Evolutionary conservation across 1,284 basidiomycete genomes (phyloP), one percentile per base, ranked within the genome.

Genomic region (Boletellus deceptivus): DNA sequence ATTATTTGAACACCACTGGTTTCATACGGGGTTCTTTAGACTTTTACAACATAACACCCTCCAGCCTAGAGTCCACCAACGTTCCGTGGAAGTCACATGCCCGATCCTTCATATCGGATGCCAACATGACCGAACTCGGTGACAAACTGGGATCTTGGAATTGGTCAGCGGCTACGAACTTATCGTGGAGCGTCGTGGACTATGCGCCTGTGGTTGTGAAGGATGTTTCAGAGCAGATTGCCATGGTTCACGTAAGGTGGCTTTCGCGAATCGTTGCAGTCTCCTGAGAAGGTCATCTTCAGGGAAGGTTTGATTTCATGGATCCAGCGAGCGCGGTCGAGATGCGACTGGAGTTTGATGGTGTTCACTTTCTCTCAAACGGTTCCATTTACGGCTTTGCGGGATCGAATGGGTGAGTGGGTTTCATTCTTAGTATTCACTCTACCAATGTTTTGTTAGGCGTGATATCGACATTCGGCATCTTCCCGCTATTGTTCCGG

Each of bases 381-480:
- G 92, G 92, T 2, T 82, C 87, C 1, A 82, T 93, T 37, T 87
- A 85, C 61, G 87, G 89, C 1, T 78, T 87, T 53, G 89, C 82
- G 6, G 76, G 84, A 59, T 82, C 86, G 5, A 68, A 71, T 18
- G 84, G 84, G 88, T 90, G 55, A 53, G 77, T 55, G 16, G 2
- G 29, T 40, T 37, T 22, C 18, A 18, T 43, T 14, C 24, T 10
- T 5, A 11, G 22, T 7, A 33, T 17, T 20, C 22, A 29, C 22
- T 22, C 33, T 40, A n/a, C 31, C 29, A 42, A 44, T 20, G 24
- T n/a, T 9, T 27, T 24, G 38, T 48, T 48, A 86, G 83, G 36
- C 74, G 73, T 54, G 71, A 75, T 57, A 75, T 84, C 52, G 82
- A 90, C 63, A 79, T 92, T 38, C 82, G 91, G 3, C 65, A 75